Evolutionary conservation across 129 eudicot species (phyloP).

Genomic region (Oenanthe sinensis): DNA sequence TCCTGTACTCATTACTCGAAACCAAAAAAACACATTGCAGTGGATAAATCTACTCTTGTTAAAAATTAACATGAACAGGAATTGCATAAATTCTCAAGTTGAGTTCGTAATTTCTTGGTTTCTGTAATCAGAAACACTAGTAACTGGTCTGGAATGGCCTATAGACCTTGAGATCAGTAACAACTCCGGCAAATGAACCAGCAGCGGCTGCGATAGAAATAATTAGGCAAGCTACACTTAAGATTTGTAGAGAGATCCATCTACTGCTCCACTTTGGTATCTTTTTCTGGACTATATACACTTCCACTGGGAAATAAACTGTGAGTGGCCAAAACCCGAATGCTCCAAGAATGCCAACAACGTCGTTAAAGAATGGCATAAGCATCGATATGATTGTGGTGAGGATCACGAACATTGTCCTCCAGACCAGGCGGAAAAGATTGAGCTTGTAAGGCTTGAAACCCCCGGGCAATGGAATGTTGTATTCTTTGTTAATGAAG

Average conservation of each 20-base stretch:
- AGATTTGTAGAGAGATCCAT: slow-evolving; percentile 28
- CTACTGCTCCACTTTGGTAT: slow-evolving; percentile 39
- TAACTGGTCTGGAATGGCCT: not conserved
- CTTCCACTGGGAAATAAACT: slow-evolving; percentile 66
- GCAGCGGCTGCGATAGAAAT: not conserved
- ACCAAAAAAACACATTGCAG: too few relatives aligned
- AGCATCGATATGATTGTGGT: slow-evolving; percentile 38
- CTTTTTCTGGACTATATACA: slow-evolving; percentile 57
- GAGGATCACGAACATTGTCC: slow-evolving; percentile 42
- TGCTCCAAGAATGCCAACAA: slow-evolving; percentile 68
- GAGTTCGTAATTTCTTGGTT: not conserved
- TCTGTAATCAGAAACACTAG: not conserved
- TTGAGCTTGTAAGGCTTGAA: slow-evolving; percentile 15
- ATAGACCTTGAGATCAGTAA: not conserved
- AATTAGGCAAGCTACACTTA: not conserved
- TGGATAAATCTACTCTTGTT: not conserved
- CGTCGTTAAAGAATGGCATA: slow-evolving; percentile 69
- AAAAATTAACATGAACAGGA: not conserved
- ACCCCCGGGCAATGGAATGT: not conserved
- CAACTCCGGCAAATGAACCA: slow-evolving; percentile 2
- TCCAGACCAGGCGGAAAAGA: slow-evolving; percentile 38
- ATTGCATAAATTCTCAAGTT: not conserved
- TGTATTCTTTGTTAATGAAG: not conserved
- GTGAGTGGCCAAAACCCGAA: slow-evolving; percentile 69
- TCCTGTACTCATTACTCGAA: not conserved